Evolutionary conservation across 495 filamentous ascomycete genomes (phyloP).

Genomic region (Penicillium salamii): DNA sequence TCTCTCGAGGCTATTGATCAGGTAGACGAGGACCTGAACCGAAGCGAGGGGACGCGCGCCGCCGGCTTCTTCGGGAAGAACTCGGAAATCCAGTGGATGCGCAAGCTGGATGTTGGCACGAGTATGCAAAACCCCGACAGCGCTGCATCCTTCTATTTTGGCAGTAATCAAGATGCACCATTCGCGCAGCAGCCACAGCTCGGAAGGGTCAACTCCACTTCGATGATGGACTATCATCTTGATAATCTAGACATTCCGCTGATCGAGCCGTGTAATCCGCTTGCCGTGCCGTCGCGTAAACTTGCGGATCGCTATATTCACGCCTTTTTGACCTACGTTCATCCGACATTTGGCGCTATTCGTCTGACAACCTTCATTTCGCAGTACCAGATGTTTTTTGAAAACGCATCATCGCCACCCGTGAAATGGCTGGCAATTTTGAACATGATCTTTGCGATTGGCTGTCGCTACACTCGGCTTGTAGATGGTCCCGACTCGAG

Average conservation of each 20-base stretch:
- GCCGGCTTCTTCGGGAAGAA: slow-evolving; percentile 63
- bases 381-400: slow-evolving; percentile 42
- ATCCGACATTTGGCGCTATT: slow-evolving; percentile 56
- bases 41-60: slow-evolving; percentile 42
- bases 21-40: slow-evolving; percentile 58
- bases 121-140: background rate
- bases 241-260: slow-evolving; percentile 51
- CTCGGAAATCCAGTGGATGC: slow-evolving; percentile 62
- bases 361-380: slow-evolving; percentile 36
- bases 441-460: slow-evolving; percentile 66
- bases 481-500: slow-evolving; percentile 34
- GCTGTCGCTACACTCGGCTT: slow-evolving; percentile 44
- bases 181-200: background rate
- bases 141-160: background rate
- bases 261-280: slow-evolving; percentile 42
- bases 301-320: slow-evolving; percentile 52
- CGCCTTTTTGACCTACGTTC: slow-evolving; percentile 56
- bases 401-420: slow-evolving; percentile 18
- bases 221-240: slow-evolving; percentile 52
- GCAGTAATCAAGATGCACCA: background rate
- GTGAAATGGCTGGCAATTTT: slow-evolving; percentile 56
- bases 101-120: slow-evolving; percentile 34
- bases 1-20: slow-evolving; percentile 58
- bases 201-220: slow-evolving; percentile 20
- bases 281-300: slow-evolving; percentile 47